These are phyloP conservation scores for Marasmius tenuissimus DNA, from an alignment of 1,284 basidiomycete genomes.

Conservation along the genomic window DNA sequence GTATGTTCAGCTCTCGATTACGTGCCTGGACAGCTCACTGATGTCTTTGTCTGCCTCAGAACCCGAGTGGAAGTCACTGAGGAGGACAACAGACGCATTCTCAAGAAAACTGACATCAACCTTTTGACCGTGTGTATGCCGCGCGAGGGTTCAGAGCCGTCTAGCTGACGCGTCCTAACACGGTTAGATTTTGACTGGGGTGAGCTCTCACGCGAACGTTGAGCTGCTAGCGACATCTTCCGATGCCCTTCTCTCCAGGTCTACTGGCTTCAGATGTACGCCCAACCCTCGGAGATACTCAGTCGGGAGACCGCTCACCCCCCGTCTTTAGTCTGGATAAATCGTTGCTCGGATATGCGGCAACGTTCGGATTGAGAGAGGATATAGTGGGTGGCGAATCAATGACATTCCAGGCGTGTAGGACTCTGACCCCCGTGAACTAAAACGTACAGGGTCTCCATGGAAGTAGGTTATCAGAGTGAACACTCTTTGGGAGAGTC, in stretches of 20 bases:
- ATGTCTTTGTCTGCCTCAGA: neutral
- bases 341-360: conserved; percentile 12
- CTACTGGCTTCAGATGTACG: conserved; percentile 16
- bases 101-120: conserved; percentile 12
- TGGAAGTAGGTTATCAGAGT: neutral
- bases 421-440: too few species aligned
- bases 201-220: neutral
- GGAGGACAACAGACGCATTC: conserved; percentile 13
- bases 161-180: neutral
- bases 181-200: neutral
- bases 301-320: neutral
- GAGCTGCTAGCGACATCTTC: neutral
- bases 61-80: conserved; percentile 10
- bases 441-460: neutral
- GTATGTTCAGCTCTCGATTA: too few species aligned
- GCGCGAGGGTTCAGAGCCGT: neutral
- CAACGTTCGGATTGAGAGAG: conserved; percentile 12
- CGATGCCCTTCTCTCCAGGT: neutral
- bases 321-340: conserved; percentile 13
- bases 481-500: neutral
- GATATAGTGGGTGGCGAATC: conserved; percentile 4
- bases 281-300: neutral
- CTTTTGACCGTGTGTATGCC: conserved; percentile 8
- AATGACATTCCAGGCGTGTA: neutral
- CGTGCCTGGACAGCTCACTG: too few species aligned